Evolutionary conservation across 2,329 filamentous ascomycete species (phyloP), one percentile per base, ranked within the genome.

Genomic region (Colletotrichum tamarilloi): DNA sequence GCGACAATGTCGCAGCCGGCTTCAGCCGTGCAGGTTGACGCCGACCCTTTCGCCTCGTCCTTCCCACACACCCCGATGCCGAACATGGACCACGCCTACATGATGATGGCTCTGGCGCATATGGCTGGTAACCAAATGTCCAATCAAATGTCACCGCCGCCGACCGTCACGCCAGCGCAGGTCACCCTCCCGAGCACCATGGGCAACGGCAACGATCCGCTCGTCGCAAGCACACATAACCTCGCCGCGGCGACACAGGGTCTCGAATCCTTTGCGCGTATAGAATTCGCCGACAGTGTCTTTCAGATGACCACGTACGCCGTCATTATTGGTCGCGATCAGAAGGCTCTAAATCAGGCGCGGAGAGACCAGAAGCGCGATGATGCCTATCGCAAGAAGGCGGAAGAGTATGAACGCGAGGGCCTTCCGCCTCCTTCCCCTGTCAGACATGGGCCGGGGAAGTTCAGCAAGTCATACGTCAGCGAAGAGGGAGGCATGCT

Each of bases 281-380:
- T 95, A 74, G 89, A 92, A 77, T 95, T 95, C 79, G 87, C 89
- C 76, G 93, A 95, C 84, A 92, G 93, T 79, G 89, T 91, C 68
- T 95, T 94, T 80, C 93, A 94, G 82, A 93, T 95, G 91, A 94
- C 91, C 64, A 94, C 92, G 1, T 92, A 92, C 77, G 87, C 90
- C 65, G 88, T 95, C 76, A 89, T 93, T 69, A 90, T 95, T 32
- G 93, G 93, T 67, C 91, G 93, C 74, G 93, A 95, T 81, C 87
- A 91, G 77, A 83, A 86, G 65, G 91, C 91, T 11, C 82, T 90
- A 75, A 83, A 87, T 67, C 86, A 89, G 76, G 90, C 89, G 26
- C 85, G 86, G 57, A 84, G 84, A 68, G 86, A 90, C 72, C 86
- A 88, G 78, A 86, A 83, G 73, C 84, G 86, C 42, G 82, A 83